Percentiles rank a stretch among this genome's conserved stretches.
Conservation (phyloP, 352 stramenopile genomes). For the Globisporangium splendens region DNA sequence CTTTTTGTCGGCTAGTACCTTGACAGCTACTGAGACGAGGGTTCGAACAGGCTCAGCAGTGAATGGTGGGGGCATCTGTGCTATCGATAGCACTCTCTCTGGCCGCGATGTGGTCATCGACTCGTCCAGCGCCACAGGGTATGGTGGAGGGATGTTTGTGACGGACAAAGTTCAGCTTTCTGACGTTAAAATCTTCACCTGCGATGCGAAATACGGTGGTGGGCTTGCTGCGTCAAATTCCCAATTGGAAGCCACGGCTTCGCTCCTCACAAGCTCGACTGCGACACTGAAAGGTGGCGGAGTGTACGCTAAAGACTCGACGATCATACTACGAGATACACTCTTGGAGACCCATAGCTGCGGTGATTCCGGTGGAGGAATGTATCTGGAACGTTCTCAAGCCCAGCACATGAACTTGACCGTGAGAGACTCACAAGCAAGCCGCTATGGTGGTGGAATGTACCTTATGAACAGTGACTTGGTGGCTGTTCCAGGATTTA, state of each 20-base stretch:
- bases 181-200: constrained; percentile 9
- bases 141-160: constrained; percentile 33
- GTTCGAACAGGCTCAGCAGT: constrained; percentile 3
- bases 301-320: constrained; percentile 17
- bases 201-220: constrained; percentile 2
- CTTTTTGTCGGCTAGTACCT: constrained; percentile 1
- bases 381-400: constrained; percentile 22
- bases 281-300: constrained; percentile 22
- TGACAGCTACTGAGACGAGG: background rate
- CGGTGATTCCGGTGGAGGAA: constrained; percentile 21
- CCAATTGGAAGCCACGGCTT: background rate
- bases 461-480: constrained; percentile 24
- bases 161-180: constrained; percentile 3
- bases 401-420: constrained; percentile 24
- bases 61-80: constrained; percentile 20
- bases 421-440: constrained; percentile 18
- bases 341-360: constrained; percentile 9
- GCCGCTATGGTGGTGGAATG: constrained; percentile 29
- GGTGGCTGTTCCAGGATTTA: background rate
- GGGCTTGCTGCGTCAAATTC: background rate
- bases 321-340: constrained; percentile 2
- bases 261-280: constrained; percentile 3
- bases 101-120: background rate
- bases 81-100: background rate
- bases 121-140: constrained; percentile 6